Evolutionary conservation across 176 grass and related monocot genomes (phyloP).

Genomic region (Cymbopogon citratus): DNA sequence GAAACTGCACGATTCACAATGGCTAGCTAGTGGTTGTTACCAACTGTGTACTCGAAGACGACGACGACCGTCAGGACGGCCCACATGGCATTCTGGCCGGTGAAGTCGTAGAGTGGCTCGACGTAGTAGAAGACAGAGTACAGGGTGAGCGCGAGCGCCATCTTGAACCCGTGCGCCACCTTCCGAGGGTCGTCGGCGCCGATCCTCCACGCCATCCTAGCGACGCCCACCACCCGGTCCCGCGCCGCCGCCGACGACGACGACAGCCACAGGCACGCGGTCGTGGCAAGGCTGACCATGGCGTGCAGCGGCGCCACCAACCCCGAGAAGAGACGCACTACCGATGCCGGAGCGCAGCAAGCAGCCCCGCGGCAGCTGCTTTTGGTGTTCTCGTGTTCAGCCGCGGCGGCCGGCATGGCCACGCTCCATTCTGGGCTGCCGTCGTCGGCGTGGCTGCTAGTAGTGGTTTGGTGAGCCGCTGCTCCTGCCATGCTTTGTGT

Average conservation of each 20-base stretch:
- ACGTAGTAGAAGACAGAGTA: conserved; percentile 66
- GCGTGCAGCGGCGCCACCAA: neutral
- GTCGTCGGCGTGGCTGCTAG: neutral
- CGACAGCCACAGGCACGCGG: conserved; percentile 25
- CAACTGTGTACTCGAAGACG: conserved; percentile 70
- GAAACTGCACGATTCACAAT: neutral
- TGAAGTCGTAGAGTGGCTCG: conserved; percentile 45
- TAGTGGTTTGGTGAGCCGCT: neutral
- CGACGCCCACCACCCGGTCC: neutral
- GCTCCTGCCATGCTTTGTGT: conserved; percentile 7
- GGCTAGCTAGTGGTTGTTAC: conserved; percentile 22
- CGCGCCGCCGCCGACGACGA: neutral
- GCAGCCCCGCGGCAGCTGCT: neutral
- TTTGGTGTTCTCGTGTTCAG: conserved; percentile 18
- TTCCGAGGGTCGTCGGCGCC: conserved; percentile 54
- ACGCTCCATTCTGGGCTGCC: conserved; percentile 34
- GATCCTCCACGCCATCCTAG: conserved; percentile 42
- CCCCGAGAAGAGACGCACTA: conserved; percentile 10
- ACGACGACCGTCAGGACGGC: conserved; percentile 53
- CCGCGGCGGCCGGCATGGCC: conserved; percentile 11
- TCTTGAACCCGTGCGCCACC: conserved; percentile 50
- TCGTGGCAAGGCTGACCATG: neutral
- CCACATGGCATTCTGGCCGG: conserved; percentile 56
- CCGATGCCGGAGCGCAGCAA: neutral
- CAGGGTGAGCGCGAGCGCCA: conserved; percentile 52